Conservation (phyloP, 768 basidiomycete species). For the Imleria badia region DNA sequence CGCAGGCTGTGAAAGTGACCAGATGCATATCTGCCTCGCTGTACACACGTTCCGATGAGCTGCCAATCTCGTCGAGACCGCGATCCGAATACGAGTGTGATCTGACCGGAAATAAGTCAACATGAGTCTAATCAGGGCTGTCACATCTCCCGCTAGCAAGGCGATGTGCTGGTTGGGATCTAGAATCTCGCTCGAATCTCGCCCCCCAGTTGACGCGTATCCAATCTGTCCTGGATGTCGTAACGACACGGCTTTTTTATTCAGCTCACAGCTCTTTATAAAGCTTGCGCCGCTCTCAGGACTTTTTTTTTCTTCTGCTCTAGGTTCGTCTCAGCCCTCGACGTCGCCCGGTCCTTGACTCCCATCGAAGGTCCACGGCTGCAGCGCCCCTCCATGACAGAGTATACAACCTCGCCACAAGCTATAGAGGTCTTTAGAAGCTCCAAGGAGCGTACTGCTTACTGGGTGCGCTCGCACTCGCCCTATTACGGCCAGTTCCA, state of each 20-base stretch:
- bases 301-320: slow-evolving; percentile 9
- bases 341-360: too few relatives aligned
- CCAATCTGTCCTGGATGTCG: slow-evolving; percentile 16
- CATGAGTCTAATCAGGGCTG: slow-evolving; percentile 27
- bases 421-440: slow-evolving; percentile 57
- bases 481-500: slow-evolving; percentile 39
- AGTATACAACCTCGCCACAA: slow-evolving; percentile 60
- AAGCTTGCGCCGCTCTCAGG: slow-evolving; percentile 13
- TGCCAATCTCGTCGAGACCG: slow-evolving; percentile 30
- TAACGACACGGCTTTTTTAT: slow-evolving; percentile 27
- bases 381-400: slow-evolving; percentile 51
- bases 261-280: slow-evolving; percentile 24
- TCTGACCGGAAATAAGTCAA: slow-evolving; percentile 32
- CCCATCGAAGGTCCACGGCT: neutral
- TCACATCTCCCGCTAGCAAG: slow-evolving; percentile 11
- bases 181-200: slow-evolving; percentile 29
- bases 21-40: slow-evolving; percentile 34
- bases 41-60: slow-evolving; percentile 27
- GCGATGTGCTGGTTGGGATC: slow-evolving; percentile 11
- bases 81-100: slow-evolving; percentile 17
- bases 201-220: neutral
- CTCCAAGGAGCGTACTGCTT: slow-evolving; percentile 59
- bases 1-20: slow-evolving; percentile 15
- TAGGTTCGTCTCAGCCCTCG: neutral
- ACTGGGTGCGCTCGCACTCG: slow-evolving; percentile 57